A percentile compares a stretch with the other conserved stretches of the same genome.
Evolutionary conservation across 441 rosid species (phyloP).

Genomic region (Rhodomyrtus psidioides): DNA sequence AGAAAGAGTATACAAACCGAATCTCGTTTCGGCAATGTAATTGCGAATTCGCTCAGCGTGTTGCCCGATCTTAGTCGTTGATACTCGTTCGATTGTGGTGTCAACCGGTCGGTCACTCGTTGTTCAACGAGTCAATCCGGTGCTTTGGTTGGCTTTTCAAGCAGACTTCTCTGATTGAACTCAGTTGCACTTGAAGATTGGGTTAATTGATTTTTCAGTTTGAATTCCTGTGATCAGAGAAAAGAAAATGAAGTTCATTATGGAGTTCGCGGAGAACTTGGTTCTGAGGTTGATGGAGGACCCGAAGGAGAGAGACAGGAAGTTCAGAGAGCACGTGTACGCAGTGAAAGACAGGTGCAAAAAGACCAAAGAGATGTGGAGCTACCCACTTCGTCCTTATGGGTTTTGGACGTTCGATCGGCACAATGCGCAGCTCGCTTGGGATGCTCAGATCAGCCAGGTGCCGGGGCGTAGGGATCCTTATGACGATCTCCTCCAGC

Average conservation of each 20-base stretch:
- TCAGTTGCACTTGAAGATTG: background rate
- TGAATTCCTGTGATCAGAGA: background rate
- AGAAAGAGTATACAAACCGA: background rate
- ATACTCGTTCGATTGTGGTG: background rate
- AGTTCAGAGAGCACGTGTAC: conserved; percentile 70
- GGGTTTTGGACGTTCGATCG: conserved; percentile 94
- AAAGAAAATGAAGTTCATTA: conserved; percentile 60
- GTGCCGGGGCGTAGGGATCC: conserved; percentile 91
- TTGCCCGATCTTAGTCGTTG: background rate
- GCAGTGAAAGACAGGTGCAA: conserved; percentile 54
- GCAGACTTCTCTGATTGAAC: background rate
- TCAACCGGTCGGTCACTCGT: background rate
- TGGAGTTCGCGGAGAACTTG: conserved; percentile 88
- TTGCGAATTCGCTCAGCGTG: background rate
- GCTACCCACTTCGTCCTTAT: conserved; percentile 82
- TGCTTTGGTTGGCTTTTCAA: background rate
- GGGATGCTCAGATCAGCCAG: conserved; percentile 95
- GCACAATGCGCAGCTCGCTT: conserved; percentile 80
- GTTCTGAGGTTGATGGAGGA: conserved; percentile 86
- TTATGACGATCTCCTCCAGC: conserved; percentile 73
- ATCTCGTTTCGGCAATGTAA: background rate
- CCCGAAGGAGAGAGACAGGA: conserved; percentile 81
- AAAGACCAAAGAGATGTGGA: conserved; percentile 97
- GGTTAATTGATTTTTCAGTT: background rate
- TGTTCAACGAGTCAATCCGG: background rate